Base-by-base conservation (phyloP, 2,329 filamentous ascomycete species). In the Epichloe coenophiala region DNA sequence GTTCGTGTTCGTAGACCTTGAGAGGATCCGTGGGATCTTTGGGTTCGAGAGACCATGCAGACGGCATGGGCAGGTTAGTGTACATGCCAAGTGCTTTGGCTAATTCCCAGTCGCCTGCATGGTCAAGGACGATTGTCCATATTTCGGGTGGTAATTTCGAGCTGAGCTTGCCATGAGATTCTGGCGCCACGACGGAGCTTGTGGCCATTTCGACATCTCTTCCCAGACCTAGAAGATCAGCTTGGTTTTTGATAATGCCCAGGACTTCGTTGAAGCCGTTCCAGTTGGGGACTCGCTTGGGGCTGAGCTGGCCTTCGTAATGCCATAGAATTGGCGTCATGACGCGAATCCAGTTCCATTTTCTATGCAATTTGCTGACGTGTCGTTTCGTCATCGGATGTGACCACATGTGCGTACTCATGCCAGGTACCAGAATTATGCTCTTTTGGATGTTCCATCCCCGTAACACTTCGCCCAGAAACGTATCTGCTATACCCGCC, bases 381-480 rank as follows among this genome's bases (percentile, higher is more conserved):
- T 95, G 89, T 60, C 88, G 85, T 69, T 86, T 87, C 15, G 88
- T 95, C 69, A 90, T 83, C 2, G 89, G 88, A 60, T 93, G 89
- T 62, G 90, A 82, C 88, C 88, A 95, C 81, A 91, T 89, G 53
- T 86, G 77, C 1, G 80, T 81, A 36, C 86, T 91, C 89, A 96
- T 94, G 56, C 87, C 88, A 0, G 90, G 89, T 6, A 95, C 83
- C 51, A 96, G 71, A 46, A 95, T 69, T 33, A 95, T 85, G 58
- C 84, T 86, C 68, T 95, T 95, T 6, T 83, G 84, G 0, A 85
- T 81, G 59, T 94, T 83, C 90, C 90, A 96, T 51, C 86, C 86
- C 48, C 90, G 79, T 46, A 96, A 65, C 1, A 95, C 79, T 58
- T 91, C 85, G 48, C 94, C 74, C 7, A 94, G 74, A 49, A 95